Evolutionary conservation across 2,329 filamentous ascomycete species (phyloP).

Genomic region (Aspergillus tanneri): DNA sequence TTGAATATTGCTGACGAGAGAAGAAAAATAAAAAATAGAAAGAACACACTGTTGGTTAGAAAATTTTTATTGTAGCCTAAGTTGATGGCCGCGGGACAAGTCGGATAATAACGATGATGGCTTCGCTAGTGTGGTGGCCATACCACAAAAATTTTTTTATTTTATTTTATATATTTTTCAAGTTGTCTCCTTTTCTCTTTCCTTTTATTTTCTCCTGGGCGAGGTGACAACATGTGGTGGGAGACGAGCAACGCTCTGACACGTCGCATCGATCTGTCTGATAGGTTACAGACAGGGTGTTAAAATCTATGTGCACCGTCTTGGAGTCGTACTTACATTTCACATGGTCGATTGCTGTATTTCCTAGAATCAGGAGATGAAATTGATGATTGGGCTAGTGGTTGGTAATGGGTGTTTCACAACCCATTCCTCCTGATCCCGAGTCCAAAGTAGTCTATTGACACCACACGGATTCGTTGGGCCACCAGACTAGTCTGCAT

Average conservation of each 20-base stretch:
- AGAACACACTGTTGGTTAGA: too few relatives aligned
- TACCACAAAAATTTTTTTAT: background rate
- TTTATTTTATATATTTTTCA: background rate
- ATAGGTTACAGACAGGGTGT: background rate
- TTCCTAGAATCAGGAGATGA: too few relatives aligned
- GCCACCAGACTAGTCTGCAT: background rate
- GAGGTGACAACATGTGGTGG: too few relatives aligned
- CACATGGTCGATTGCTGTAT: too few relatives aligned
- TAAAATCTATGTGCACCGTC: too few relatives aligned
- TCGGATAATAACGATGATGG: background rate
- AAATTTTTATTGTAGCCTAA: background rate
- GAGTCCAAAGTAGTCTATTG: background rate
- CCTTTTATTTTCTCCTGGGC: too few relatives aligned
- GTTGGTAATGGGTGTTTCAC: background rate
- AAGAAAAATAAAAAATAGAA: background rate
- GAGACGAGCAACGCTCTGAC: too few relatives aligned
- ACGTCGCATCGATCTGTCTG: background rate
- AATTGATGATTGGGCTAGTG: too few relatives aligned
- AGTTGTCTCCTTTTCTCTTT: background rate
- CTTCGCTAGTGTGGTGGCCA: background rate
- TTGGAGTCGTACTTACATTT: too few relatives aligned
- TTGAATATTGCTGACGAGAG: background rate
- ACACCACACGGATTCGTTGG: background rate
- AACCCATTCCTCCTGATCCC: background rate
- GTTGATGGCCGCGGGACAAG: background rate